phyloP scores from a whole-genome alignment of 2,329 filamentous ascomycete species.

The Alternaria viburni region DNA sequence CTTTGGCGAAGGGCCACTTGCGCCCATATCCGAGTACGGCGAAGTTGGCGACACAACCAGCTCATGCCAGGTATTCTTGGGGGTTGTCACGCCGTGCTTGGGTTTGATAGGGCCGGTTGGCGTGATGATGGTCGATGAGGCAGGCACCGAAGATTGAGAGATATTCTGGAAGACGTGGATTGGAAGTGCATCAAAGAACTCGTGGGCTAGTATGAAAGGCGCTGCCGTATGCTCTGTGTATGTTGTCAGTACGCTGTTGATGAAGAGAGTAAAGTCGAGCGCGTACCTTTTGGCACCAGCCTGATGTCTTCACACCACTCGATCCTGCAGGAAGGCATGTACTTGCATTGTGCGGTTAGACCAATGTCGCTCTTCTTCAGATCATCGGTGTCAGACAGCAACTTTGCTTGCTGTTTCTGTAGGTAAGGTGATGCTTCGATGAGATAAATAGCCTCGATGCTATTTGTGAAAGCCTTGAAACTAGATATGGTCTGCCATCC shows the following conservation, averaged over 20 bases:
- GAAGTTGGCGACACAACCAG: constrained; percentile 52
- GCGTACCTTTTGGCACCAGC: constrained; percentile 73
- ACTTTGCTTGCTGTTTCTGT: constrained; percentile 75
- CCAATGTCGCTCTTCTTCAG: constrained; percentile 76
- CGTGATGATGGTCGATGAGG: constrained; percentile 52
- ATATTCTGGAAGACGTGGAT: constrained; percentile 94
- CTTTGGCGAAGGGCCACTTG: constrained; percentile 12
- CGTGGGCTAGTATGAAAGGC: constrained; percentile 94
- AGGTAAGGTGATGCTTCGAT: constrained; percentile 90
- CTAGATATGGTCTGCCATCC: constrained; percentile 74
- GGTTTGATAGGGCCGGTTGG: constrained; percentile 58
- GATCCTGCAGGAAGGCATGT: constrained; percentile 71
- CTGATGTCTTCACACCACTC: constrained; percentile 91
- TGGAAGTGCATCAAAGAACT: constrained; percentile 97
- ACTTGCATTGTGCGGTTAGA: constrained; percentile 76
- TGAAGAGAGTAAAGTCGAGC: constrained; percentile 4
- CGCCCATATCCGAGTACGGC: constrained; percentile 51
- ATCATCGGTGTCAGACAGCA: constrained; percentile 77
- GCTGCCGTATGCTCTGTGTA: constrained; percentile 69
- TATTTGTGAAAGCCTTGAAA: constrained; percentile 77
- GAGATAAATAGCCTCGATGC: constrained; percentile 87
- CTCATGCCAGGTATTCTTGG: constrained; percentile 51
- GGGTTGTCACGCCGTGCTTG: constrained; percentile 43
- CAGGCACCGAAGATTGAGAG: constrained; percentile 48
- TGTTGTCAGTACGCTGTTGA: constrained; percentile 18